Evolutionary conservation across 169 alveolate species (phyloP).

Genomic region (Plasmodium cynomolgi): DNA sequence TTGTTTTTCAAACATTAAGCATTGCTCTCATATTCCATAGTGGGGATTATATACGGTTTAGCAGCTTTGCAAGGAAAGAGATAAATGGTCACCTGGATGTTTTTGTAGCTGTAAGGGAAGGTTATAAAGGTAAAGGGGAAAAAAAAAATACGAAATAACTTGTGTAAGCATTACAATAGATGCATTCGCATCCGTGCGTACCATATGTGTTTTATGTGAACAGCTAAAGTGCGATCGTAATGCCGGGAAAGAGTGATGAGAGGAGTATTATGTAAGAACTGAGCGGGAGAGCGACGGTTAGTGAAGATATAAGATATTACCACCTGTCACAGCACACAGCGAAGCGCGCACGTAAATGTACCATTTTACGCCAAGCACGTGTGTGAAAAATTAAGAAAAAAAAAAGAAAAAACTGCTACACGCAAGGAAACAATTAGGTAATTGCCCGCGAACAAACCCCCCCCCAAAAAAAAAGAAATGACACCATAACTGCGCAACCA

Average conservation of each 20-base stretch:
- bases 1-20: constrained; percentile 2
- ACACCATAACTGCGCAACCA: background rate
- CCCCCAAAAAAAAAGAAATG: background rate
- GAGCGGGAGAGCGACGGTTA: background rate
- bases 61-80: background rate
- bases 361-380: background rate
- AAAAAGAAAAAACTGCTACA: background rate
- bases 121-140: constrained; percentile 22
- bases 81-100: constrained; percentile 22
- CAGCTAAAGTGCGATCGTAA: background rate
- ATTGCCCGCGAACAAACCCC: background rate
- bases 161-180: background rate
- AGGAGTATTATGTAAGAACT: background rate
- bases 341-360: background rate
- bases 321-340: background rate
- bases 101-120: constrained; percentile 31
- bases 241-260: background rate
- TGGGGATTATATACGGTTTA: constrained; percentile 3
- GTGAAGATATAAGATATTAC: background rate
- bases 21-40: constrained; percentile 1
- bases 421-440: background rate
- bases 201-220: background rate
- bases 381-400: background rate
- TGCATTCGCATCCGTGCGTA: background rate
- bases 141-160: background rate